Base-by-base conservation (phyloP, 2,329 filamentous ascomycete genomes). In the Geosmithia flava region DNA sequence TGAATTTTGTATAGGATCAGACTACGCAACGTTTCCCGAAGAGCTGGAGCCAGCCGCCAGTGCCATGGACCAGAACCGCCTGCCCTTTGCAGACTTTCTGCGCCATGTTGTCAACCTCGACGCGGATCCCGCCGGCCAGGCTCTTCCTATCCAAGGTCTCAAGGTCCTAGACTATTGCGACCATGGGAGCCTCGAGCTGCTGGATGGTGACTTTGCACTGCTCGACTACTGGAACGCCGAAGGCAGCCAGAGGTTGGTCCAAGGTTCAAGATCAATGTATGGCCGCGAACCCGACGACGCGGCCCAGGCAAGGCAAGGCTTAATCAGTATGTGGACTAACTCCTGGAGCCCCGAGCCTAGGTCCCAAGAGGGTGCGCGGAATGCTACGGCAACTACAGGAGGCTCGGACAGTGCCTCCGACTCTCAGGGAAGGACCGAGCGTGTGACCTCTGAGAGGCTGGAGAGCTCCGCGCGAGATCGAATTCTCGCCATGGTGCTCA, bases 401-500 rank as follows among this genome's bases (percentile, higher is more conserved):
- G 40, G 10, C n/a, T 43, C 47, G 23, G 62, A 17, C 63, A 68
- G 74, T 43, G 59, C 75, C 2, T 70, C 71, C 0, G 59, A 67
- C 44, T 61, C 61, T 45, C 55, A 62, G 42, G 62, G 62, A 51
- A 59, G 59, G 23, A 52, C 68, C 17, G 62, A 68, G 52, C 63
- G 66, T 44, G 62, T 72, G 13, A 55, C 71, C 41, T 56, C 61
- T 2, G 70, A 74, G 42, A 70, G 63, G 43, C 54, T 78, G 17
- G 67, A 72, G 27, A 58, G 64, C 20, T 63, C 70, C 6, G 70
- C 67, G 19, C 72, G 80, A 3, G 83, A 87, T 59, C 73, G 72
- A 44, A 72, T 85, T 1, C 65, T 87, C 48, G 80, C 75, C 11
- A 71, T 85, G 50, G 75, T 86, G 1, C 64, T 87, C 37, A 70